phyloP scores from a whole-genome alignment of 306 rosid genomes.

The Citrullus amarus region DNA sequence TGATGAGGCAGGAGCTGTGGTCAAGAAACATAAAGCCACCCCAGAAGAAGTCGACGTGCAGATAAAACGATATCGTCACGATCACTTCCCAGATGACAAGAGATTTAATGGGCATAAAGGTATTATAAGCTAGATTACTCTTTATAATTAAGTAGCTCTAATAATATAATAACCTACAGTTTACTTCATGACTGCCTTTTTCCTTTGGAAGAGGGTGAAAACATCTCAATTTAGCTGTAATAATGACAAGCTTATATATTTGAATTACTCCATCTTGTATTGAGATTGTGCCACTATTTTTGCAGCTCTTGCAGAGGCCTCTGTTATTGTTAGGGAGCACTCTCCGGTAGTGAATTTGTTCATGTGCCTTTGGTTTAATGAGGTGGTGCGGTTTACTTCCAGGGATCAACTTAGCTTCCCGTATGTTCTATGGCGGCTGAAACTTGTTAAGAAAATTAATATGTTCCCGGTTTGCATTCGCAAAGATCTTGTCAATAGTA shows the following conservation, averaged over 20 bases:
- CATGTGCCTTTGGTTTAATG: constrained; percentile 92
- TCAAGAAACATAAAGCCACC: constrained; percentile 87
- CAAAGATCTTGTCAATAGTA: constrained; percentile 92
- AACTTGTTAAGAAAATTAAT: constrained; percentile 46
- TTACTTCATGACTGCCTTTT: background rate
- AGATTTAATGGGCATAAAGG: constrained; percentile 90
- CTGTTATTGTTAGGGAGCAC: constrained; percentile 76
- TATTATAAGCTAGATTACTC: constrained; percentile 9
- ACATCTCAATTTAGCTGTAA: background rate
- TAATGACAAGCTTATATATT: background rate
- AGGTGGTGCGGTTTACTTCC: constrained; percentile 89
- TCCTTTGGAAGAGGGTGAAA: background rate
- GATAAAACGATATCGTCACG: constrained; percentile 56
- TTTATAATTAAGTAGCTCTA: background rate
- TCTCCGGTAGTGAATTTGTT: constrained; percentile 48
- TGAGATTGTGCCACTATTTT: background rate
- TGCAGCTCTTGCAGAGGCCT: constrained; percentile 88
- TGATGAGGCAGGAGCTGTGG: constrained; percentile 94
- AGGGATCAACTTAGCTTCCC: constrained; percentile 97
- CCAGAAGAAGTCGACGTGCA: constrained; percentile 94
- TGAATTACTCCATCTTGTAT: background rate
- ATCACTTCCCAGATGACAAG: constrained; percentile 75
- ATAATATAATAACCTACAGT: background rate
- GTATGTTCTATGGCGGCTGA: constrained; percentile 73
- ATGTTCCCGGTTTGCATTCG: constrained; percentile 90